These are phyloP conservation scores for Saccharomycopsis sp. DNA, from an alignment of 805 yeast genomes.

Conservation along the genomic window DNA sequence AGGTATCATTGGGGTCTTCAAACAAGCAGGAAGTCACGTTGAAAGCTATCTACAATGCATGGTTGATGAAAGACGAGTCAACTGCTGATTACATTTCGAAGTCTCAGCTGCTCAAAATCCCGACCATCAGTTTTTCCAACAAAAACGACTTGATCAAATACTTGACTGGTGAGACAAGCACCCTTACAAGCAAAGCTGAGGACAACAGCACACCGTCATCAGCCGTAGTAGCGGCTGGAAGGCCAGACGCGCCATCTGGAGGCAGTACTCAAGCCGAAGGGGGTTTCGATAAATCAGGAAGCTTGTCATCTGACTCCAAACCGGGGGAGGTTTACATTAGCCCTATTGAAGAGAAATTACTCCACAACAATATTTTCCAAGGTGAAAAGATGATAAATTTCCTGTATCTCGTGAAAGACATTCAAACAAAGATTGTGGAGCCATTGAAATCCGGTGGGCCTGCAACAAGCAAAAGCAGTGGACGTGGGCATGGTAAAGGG, in stretches of 20 bases:
- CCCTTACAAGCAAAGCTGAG: too few species aligned
- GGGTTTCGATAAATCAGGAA: too few species aligned
- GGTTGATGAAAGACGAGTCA: slow-evolving; percentile 63
- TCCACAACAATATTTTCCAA: slow-evolving; percentile 54
- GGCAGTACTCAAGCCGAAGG: too few species aligned
- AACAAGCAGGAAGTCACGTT: not conserved
- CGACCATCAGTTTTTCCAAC: slow-evolving; percentile 73
- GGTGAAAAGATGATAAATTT: slow-evolving; percentile 63
- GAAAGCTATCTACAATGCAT: slow-evolving; percentile 61
- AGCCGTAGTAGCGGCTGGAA: too few species aligned
- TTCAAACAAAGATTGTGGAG: slow-evolving; percentile 48
- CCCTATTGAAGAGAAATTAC: slow-evolving; percentile 38
- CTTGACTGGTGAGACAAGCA: slow-evolving; percentile 76
- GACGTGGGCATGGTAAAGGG: not conserved
- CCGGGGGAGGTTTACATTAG: too few species aligned
- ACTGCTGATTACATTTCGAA: slow-evolving; percentile 75
- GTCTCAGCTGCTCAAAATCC: slow-evolving; percentile 54
- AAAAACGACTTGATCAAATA: slow-evolving; percentile 78
- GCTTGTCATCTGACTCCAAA: too few species aligned
- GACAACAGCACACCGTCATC: too few species aligned
- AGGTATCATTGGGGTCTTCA: too few species aligned
- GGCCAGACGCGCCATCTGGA: too few species aligned
- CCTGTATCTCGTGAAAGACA: slow-evolving; percentile 56
- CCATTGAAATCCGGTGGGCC: slow-evolving; percentile 43
- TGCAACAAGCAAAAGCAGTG: not conserved